A percentile compares a stretch with the other conserved stretches of the same genome.
Conservation (phyloP, 2,329 filamentous ascomycete genomes). For the Diaporthe vaccinii region DNA sequence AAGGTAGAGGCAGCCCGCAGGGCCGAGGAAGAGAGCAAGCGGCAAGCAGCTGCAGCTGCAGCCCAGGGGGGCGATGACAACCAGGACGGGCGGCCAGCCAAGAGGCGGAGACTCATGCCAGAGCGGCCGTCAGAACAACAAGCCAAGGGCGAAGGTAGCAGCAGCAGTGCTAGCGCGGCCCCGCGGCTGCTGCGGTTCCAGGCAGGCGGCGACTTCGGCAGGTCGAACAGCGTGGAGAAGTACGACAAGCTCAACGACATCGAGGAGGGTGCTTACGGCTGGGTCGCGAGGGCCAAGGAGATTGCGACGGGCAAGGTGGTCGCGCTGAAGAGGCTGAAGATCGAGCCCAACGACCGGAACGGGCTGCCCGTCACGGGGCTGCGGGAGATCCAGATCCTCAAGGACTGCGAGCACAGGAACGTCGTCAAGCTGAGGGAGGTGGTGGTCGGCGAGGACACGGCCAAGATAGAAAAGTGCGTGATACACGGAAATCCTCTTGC, state of each 20-base stretch:
- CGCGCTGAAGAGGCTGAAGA: slow-evolving; percentile 93
- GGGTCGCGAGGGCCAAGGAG: slow-evolving; percentile 88
- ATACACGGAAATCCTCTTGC: background rate
- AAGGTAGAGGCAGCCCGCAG: slow-evolving; percentile 73
- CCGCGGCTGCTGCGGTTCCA: slow-evolving; percentile 80
- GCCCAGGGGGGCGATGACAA: slow-evolving; percentile 47
- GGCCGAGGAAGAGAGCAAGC: slow-evolving; percentile 63
- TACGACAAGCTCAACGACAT: slow-evolving; percentile 97
- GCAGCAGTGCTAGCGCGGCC: slow-evolving; percentile 42
- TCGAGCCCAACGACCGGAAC: slow-evolving; percentile 79
- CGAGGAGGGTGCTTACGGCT: slow-evolving; percentile 96
- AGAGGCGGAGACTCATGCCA: slow-evolving; percentile 71
- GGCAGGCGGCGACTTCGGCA: slow-evolving; percentile 72
- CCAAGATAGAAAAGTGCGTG: slow-evolving; percentile 66
- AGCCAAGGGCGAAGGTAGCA: slow-evolving; percentile 47
- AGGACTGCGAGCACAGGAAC: slow-evolving; percentile 84
- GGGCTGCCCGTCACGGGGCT: slow-evolving; percentile 93
- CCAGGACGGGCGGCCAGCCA: slow-evolving; percentile 65
- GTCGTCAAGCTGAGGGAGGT: slow-evolving; percentile 87
- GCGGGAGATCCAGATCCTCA: slow-evolving; percentile 92
- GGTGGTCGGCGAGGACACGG: slow-evolving; percentile 77
- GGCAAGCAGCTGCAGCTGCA: slow-evolving; percentile 43
- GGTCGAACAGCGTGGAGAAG: slow-evolving; percentile 83
- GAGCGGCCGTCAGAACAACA: slow-evolving; percentile 51
- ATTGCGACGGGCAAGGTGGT: slow-evolving; percentile 82